A percentile compares a stretch with the other conserved stretches of the same genome.
These are phyloP conservation scores for Cichorium intybus DNA, from an alignment of 140 eudicot species.

Conservation along the genomic window DNA sequence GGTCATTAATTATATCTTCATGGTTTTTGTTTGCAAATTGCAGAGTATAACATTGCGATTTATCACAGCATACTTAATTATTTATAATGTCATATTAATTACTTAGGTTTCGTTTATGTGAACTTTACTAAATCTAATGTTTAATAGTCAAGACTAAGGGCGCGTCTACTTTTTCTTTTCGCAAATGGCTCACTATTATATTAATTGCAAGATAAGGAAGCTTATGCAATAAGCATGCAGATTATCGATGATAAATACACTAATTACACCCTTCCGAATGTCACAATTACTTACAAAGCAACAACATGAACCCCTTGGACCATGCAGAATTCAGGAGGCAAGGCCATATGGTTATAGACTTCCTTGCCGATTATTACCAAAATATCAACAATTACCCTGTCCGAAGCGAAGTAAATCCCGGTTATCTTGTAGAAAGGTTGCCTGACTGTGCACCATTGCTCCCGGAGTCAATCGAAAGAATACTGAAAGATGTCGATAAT, in stretches of 20 bases:
- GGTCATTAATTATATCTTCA: too few species aligned
- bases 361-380: conserved; percentile 31
- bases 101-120: too few species aligned
- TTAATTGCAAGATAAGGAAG: not conserved
- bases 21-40: too few species aligned
- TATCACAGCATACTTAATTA: too few species aligned
- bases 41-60: too few species aligned
- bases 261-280: not conserved
- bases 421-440: conserved; percentile 18
- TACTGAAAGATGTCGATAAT: conserved; percentile 30
- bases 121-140: too few species aligned
- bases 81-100: too few species aligned
- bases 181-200: not conserved
- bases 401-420: conserved; percentile 42
- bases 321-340: conserved; percentile 30
- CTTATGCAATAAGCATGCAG: too few species aligned
- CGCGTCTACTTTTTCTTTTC: not conserved
- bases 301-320: conserved; percentile 28
- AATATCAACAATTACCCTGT: conserved; percentile 33
- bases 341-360: conserved; percentile 37
- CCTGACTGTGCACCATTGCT: conserved; percentile 27
- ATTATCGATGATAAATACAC: not conserved
- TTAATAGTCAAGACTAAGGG: not conserved
- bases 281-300: not conserved
- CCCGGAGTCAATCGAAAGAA: conserved; percentile 34